A percentile compares a stretch with the other conserved stretches of the same genome.
phyloP scores from a whole-genome alignment of 768 basidiomycete species.

The Trametes maxima region DNA sequence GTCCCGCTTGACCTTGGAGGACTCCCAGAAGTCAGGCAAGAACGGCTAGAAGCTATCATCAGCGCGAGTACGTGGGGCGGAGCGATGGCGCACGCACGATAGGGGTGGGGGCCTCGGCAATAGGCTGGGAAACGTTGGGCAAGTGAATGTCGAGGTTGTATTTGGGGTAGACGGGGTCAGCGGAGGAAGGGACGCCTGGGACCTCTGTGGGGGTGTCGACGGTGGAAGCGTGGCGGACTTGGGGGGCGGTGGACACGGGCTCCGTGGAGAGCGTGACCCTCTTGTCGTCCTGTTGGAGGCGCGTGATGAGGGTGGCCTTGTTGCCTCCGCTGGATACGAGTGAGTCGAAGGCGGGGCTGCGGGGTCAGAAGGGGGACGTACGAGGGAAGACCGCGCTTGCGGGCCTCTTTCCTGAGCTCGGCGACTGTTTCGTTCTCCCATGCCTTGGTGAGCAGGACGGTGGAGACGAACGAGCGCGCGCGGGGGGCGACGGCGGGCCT shows the following conservation, averaged over 20 bases:
- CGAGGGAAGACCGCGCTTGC: conserved; percentile 56
- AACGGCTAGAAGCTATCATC: conserved; percentile 48
- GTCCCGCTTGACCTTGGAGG: conserved; percentile 42
- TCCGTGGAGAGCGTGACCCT: conserved; percentile 25
- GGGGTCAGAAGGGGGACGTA: conserved; percentile 30
- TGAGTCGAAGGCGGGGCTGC: conserved; percentile 16
- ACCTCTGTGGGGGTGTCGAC: conserved; percentile 30
- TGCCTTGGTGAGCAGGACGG: conserved; percentile 56
- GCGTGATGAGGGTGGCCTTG: conserved; percentile 57
- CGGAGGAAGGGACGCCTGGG: conserved; percentile 46
- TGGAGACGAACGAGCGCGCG: conserved; percentile 49
- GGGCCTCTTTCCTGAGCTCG: conserved; percentile 56
- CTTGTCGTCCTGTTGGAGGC: conserved; percentile 55
- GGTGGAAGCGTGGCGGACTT: conserved; percentile 32
- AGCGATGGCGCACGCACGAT: conserved; percentile 50
- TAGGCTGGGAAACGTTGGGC: conserved; percentile 54
- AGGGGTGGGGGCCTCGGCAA: conserved; percentile 49
- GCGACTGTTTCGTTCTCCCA: conserved; percentile 56
- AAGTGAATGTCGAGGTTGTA: conserved; percentile 52
- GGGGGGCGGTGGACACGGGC: conserved; percentile 15
- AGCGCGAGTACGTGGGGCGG: not conserved
- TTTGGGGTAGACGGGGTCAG: conserved; percentile 32
- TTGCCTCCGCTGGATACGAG: conserved; percentile 50
- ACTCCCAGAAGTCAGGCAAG: conserved; percentile 60
- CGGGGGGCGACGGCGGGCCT: conserved; percentile 27